Evolutionary conservation across 305 asterid species (phyloP), one percentile per base, ranked within the genome.

Genomic region (Fraxinus paxiana): DNA sequence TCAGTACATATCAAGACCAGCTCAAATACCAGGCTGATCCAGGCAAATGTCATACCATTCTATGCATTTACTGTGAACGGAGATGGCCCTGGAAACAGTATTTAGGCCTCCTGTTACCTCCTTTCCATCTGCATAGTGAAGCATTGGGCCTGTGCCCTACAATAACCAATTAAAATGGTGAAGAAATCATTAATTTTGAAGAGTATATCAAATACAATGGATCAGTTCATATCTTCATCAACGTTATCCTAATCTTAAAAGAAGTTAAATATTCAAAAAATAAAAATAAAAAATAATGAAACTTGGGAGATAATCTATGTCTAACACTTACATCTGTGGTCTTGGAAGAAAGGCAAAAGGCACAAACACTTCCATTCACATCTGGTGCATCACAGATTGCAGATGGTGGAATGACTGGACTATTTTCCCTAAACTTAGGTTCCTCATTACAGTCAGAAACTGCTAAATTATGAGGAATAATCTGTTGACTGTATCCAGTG

Each of bases 51-150:
- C 92, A 33, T 90, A 96, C 99, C 99, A 96, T 61, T 92, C 96
- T 84, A 92, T 90, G 90, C 99, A 96, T 87, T 89, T 92, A 43
- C 79, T 87, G 81, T 96, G 99, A 82, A 91, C 94, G 38, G 95
- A 75, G 82, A 90, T 87, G 77, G 90, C 87, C 56, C 88, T 84
- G 85, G 93, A 81, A 80, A 67, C 75, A 43, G 77, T 82, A 77
- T 80, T 61, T 76, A 85, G 87, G 41, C 81, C 88, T 82, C 88
- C 84, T 30, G 78, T 78, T 33, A 92, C 95, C 84, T 88, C 97
- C 88, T 85, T 91, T 77, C 97, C 97, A 83, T 92, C 85, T 72
- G 90, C 92, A 87, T 83, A 92, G 88, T 91, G 90, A 88, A 90
- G 76, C 84, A 96, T 59, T 15, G 26, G 85, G 67, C 99, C 99